A percentile compares a stretch with the other conserved stretches of the same genome.
These are phyloP conservation scores for Arthrinium phaeospermum DNA, from an alignment of 2,329 filamentous ascomycete genomes.

Conservation along the genomic window DNA sequence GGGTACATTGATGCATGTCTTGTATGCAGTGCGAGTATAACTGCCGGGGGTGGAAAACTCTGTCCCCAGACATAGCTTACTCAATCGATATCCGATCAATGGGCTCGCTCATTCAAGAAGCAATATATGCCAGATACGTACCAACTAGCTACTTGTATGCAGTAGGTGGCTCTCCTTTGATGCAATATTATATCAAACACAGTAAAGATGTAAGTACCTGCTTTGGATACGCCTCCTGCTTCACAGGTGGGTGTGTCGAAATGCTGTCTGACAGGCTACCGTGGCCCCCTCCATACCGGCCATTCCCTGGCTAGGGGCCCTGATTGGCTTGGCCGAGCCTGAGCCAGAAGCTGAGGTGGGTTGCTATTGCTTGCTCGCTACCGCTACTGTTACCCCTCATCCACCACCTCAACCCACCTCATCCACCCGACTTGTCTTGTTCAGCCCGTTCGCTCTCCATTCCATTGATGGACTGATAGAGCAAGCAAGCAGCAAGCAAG, in stretches of 20 bases:
- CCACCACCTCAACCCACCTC: slow-evolving; percentile 15
- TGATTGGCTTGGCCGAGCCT: neutral
- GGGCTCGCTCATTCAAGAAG: neutral
- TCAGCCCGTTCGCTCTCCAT: neutral
- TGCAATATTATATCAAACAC: neutral
- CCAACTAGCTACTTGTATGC: neutral
- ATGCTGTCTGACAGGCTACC: slow-evolving; percentile 16
- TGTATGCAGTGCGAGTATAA: slow-evolving; percentile 4
- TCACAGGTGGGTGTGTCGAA: slow-evolving; percentile 10
- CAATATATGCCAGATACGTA: neutral
- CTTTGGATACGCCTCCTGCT: neutral
- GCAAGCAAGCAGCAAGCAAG: neutral
- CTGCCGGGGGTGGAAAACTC: neutral
- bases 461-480: neutral
- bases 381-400: slow-evolving; percentile 16
- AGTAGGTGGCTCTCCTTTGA: neutral
- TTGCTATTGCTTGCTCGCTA: slow-evolving; percentile 12
- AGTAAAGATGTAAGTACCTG: neutral
- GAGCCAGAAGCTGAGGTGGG: slow-evolving; percentile 8
- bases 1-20: neutral
- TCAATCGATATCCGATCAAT: neutral
- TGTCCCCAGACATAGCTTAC: neutral
- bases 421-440: neutral
- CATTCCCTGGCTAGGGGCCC: neutral
- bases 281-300: neutral